Conservation (phyloP, 805 yeast genomes). For the Crinitomyces ghanaensis region DNA sequence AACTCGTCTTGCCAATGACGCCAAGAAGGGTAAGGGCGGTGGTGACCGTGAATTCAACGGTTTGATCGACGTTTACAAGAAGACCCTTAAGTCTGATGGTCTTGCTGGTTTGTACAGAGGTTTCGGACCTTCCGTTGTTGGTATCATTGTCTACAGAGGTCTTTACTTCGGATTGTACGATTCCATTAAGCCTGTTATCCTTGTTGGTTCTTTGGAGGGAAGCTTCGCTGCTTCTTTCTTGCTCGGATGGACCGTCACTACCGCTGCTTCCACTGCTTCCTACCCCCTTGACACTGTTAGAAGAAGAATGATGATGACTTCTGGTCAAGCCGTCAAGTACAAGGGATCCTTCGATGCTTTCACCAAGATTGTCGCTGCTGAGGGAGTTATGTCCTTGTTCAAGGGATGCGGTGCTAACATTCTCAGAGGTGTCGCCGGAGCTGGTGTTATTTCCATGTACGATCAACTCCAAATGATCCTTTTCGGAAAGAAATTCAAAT, state of each 20-base stretch:
- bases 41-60: slow-evolving; percentile 97
- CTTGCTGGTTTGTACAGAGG: slow-evolving; percentile 98
- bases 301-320: slow-evolving; percentile 99
- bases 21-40: slow-evolving; percentile 68
- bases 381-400: slow-evolving; percentile 88
- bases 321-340: slow-evolving; percentile 97
- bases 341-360: slow-evolving; percentile 90
- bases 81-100: slow-evolving; percentile 93
- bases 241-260: slow-evolving; percentile 96
- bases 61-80: slow-evolving; percentile 89
- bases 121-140: slow-evolving; percentile 96
- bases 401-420: slow-evolving; percentile 99
- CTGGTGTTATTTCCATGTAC: slow-evolving; percentile 97
- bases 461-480: slow-evolving; percentile 91
- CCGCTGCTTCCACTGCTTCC: slow-evolving; percentile 97
- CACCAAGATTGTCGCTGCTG: slow-evolving; percentile 86
- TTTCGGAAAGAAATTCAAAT: slow-evolving; percentile 84
- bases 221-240: slow-evolving; percentile 90
- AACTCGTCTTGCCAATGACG: slow-evolving; percentile 98
- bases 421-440: slow-evolving; percentile 99
- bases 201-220: slow-evolving; percentile 91
- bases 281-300: slow-evolving; percentile 98
- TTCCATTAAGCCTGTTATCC: slow-evolving; percentile 88
- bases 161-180: slow-evolving; percentile 96
- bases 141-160: slow-evolving; percentile 99